Conservation (phyloP, 352 stramenopile genomes). For the Globisporangium alternatum region DNA sequence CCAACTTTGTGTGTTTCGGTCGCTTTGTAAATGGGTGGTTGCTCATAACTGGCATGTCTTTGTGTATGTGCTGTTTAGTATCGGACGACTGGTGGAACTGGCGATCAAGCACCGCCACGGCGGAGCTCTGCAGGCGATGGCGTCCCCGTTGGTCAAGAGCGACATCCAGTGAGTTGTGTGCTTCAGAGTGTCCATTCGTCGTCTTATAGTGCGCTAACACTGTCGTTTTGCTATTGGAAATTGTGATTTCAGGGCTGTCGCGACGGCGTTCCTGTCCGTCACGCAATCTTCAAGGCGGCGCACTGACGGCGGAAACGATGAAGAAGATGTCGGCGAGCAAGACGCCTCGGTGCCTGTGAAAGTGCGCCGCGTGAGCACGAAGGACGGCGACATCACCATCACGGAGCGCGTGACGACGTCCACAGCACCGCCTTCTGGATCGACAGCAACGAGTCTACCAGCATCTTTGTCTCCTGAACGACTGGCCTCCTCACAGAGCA, state of each 20-base stretch:
- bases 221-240: background rate
- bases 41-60: background rate
- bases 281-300: background rate
- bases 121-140: slow-evolving; percentile 49
- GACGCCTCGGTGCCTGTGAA: background rate
- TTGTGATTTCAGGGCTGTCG: slow-evolving; percentile 10
- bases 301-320: background rate
- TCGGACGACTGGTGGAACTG: slow-evolving; percentile 75
- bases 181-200: background rate
- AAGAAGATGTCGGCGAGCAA: background rate
- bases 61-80: slow-evolving; percentile 31
- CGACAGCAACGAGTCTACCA: background rate
- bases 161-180: slow-evolving; percentile 58
- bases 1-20: background rate
- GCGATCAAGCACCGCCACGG: slow-evolving; percentile 72
- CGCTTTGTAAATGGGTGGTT: background rate
- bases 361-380: slow-evolving; percentile 18
- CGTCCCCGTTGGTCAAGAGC: slow-evolving; percentile 44
- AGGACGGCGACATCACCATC: slow-evolving; percentile 12
- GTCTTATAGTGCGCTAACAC: background rate
- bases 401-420: slow-evolving; percentile 9
- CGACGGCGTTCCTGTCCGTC: slow-evolving; percentile 1
- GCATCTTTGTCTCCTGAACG: background rate
- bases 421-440: background rate
- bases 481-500: background rate